Evolutionary conservation across 345 rosid genomes (phyloP).

Genomic region (Arabidopsis thaliana): TAIR10.1 NC_003074.8:18683501-18684000

Average conservation of each 20-base stretch:
- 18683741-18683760: slow-evolving; percentile 91
- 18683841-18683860: slow-evolving; percentile 62
- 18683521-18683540: slow-evolving; percentile 50
- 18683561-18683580: slow-evolving; percentile 81
- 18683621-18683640: slow-evolving; percentile 69
- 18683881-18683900: slow-evolving; percentile 84
- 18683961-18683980: slow-evolving; percentile 43
- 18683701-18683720: slow-evolving; percentile 98
- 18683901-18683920: slow-evolving; percentile 91
- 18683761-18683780: slow-evolving; percentile 57
- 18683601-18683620: slow-evolving; percentile 72
- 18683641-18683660: slow-evolving; percentile 72
- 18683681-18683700: slow-evolving; percentile 96
- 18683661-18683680: slow-evolving; percentile 87
- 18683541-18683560: slow-evolving; percentile 56
- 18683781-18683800: slow-evolving; percentile 55
- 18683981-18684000: slow-evolving; percentile 26
- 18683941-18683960: slow-evolving; percentile 81
- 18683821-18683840: slow-evolving; percentile 55
- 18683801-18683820: slow-evolving; percentile 57
- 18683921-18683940: slow-evolving; percentile 59
- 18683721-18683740: slow-evolving; percentile 88
- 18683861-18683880: slow-evolving; percentile 91
- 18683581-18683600: slow-evolving; percentile 81
- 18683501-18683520: slow-evolving; percentile 52